Conservation (phyloP, 2,329 filamentous ascomycete genomes). For the Penicillium capsulatum region DNA sequence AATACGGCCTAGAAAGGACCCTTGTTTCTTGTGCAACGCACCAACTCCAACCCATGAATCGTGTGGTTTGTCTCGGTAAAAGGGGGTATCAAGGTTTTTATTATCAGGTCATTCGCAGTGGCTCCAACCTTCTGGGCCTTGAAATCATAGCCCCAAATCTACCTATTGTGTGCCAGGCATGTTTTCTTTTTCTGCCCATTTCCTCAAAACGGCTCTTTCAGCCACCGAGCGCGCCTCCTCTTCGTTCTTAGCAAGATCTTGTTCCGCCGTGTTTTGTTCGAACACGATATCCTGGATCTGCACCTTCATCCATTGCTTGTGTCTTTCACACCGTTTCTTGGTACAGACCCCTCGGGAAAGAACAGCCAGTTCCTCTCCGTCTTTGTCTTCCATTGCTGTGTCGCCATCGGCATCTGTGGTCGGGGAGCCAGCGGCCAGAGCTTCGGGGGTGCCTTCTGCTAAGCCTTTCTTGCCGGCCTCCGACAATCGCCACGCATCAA, state of each 20-base stretch:
- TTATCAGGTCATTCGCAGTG: constrained; percentile 1
- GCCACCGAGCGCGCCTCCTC: constrained; percentile 40
- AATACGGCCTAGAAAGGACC: neutral
- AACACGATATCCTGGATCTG: constrained; percentile 45
- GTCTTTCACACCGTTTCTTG: constrained; percentile 47
- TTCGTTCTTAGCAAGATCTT: constrained; percentile 39
- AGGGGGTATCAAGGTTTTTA: constrained; percentile 27
- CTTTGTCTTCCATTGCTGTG: constrained; percentile 31
- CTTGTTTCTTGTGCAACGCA: constrained; percentile 8
- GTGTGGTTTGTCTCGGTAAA: constrained; percentile 12
- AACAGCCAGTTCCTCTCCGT: constrained; percentile 30
- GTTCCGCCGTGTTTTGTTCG: constrained; percentile 39
- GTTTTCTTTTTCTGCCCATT: constrained; percentile 36
- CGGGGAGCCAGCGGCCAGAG: constrained; percentile 27
- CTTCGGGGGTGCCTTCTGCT: constrained; percentile 35
- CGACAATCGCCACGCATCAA: constrained; percentile 44
- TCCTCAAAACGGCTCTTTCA: constrained; percentile 43
- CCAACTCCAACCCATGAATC: constrained; percentile 27
- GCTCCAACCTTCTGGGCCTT: neutral
- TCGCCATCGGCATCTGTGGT: constrained; percentile 33
- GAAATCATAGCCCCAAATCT: constrained; percentile 1
- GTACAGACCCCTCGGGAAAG: constrained; percentile 43
- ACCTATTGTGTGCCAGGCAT: constrained; percentile 16
- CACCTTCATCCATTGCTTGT: constrained; percentile 47
- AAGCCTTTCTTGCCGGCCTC: constrained; percentile 39